Percentiles rank a stretch among this genome's conserved stretches.
phyloP scores from a whole-genome alignment of 2,329 filamentous ascomycete species.

The Byssoonygena ceratinophila region DNA sequence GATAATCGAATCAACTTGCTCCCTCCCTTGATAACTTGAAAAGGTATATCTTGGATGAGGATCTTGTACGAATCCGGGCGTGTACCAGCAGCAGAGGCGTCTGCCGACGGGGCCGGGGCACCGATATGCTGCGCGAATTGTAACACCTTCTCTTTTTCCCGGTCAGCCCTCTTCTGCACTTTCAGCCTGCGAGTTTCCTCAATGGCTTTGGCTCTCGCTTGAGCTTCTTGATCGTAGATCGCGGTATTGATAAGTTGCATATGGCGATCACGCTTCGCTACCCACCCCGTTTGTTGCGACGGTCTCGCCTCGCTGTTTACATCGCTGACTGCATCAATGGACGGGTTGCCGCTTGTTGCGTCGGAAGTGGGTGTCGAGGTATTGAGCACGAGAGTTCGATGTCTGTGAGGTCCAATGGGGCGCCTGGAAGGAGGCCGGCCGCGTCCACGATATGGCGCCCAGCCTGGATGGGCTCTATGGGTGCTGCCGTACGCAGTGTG shows the following conservation, averaged over 20 bases:
- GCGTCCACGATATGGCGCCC: conserved; percentile 37
- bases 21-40: conserved; percentile 62
- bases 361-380: conserved; percentile 25
- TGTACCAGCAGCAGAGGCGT: conserved; percentile 20
- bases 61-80: conserved; percentile 49
- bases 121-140: conserved; percentile 30
- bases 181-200: conserved; percentile 50
- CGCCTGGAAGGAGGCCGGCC: conserved; percentile 32
- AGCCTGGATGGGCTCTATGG: conserved; percentile 25
- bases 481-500: conserved; percentile 13
- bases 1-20: conserved; percentile 68
- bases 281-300: conserved; percentile 45
- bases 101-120: conserved; percentile 13
- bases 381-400: conserved; percentile 58
- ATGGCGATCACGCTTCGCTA: conserved; percentile 64
- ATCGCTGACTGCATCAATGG: conserved; percentile 22
- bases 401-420: conserved; percentile 37
- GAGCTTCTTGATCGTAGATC: conserved; percentile 63
- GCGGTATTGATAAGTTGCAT: conserved; percentile 73
- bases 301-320: conserved; percentile 24
- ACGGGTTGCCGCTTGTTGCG: conserved; percentile 19
- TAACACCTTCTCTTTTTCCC: conserved; percentile 38
- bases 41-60: conserved; percentile 59
- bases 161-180: conserved; percentile 47
- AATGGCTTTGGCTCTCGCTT: conserved; percentile 59